A percentile compares a stretch with the other conserved stretches of the same genome.
phyloP scores from a whole-genome alignment of 805 yeast species.

The Barnettozyma botsteinii region DNA sequence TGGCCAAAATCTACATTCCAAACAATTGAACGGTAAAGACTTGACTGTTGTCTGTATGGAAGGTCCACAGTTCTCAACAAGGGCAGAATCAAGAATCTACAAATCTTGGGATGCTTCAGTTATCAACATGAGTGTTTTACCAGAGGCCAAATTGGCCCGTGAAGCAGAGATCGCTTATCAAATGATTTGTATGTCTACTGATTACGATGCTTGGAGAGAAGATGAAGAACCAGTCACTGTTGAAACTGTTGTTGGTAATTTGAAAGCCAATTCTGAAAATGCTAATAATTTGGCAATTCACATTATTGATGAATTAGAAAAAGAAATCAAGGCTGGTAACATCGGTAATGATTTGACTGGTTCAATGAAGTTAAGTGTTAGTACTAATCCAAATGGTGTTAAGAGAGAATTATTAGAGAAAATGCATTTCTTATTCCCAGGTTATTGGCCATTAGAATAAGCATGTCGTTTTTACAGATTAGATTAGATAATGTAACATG shows the following conservation, averaged over 20 bases:
- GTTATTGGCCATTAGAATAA: slow-evolving; percentile 63
- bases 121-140: slow-evolving; percentile 94
- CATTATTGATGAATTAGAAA: slow-evolving; percentile 62
- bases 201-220: slow-evolving; percentile 98
- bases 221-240: slow-evolving; percentile 95
- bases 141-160: slow-evolving; percentile 95
- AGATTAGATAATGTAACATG: not conserved
- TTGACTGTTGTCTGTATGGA: slow-evolving; percentile 93
- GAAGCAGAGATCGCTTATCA: slow-evolving; percentile 97
- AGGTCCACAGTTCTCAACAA: slow-evolving; percentile 95
- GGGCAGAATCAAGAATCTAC: slow-evolving; percentile 92
- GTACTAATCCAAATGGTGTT: slow-evolving; percentile 70
- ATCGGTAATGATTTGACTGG: slow-evolving; percentile 71
- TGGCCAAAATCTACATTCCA: slow-evolving; percentile 57
- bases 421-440: slow-evolving; percentile 86
- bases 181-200: slow-evolving; percentile 98
- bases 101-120: slow-evolving; percentile 87
- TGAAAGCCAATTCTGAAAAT: slow-evolving; percentile 79
- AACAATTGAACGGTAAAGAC: slow-evolving; percentile 62
- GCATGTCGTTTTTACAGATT: not conserved
- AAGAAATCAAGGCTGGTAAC: slow-evolving; percentile 49
- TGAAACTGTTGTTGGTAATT: slow-evolving; percentile 90
- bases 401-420: slow-evolving; percentile 67
- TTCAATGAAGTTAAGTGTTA: slow-evolving; percentile 72
- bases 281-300: slow-evolving; percentile 74